A percentile compares a stretch with the other conserved stretches of the same genome.
These are phyloP conservation scores for Globisporangium echinulatum DNA, from an alignment of 352 stramenopile species.

Conservation along the genomic window DNA sequence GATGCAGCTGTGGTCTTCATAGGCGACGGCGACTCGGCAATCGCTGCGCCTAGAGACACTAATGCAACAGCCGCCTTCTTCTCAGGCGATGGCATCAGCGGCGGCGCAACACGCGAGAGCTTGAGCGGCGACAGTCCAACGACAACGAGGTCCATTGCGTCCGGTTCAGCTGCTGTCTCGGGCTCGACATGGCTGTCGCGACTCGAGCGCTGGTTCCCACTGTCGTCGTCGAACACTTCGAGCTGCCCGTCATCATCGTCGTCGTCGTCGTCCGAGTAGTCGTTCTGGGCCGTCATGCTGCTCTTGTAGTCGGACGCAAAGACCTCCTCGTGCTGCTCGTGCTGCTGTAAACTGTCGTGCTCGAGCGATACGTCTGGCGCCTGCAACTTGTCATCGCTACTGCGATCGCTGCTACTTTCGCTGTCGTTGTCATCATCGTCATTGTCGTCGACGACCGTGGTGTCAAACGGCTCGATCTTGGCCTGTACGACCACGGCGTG, in stretches of 20 bases:
- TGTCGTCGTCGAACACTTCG: slow-evolving; percentile 33
- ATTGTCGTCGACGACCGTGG: slow-evolving; percentile 15
- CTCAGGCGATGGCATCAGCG: slow-evolving; percentile 5
- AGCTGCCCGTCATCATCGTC: slow-evolving; percentile 30
- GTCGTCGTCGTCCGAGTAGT: slow-evolving; percentile 5
- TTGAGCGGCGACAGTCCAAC: slow-evolving; percentile 34
- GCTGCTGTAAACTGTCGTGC: slow-evolving; percentile 9
- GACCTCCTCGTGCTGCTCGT: slow-evolving; percentile 13
- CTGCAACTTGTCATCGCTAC: neutral
- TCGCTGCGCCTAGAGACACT: neutral
- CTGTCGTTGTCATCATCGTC: slow-evolving; percentile 9
- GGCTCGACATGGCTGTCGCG: neutral
- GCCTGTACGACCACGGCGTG: neutral
- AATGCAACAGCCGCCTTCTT: neutral
- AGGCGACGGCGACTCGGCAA: neutral
- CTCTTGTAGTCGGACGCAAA: slow-evolving; percentile 18
- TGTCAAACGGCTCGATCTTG: slow-evolving; percentile 13
- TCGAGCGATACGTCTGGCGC: neutral
- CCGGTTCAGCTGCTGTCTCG: slow-evolving; percentile 1
- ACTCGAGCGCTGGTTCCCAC: slow-evolving; percentile 14
- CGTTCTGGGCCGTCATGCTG: neutral
- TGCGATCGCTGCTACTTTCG: neutral
- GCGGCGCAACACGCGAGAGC: slow-evolving; percentile 5
- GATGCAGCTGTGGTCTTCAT: neutral
- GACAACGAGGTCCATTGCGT: slow-evolving; percentile 25